Percentiles rank a stretch among this genome's conserved stretches.
Conservation (phyloP, 2,329 filamentous ascomycete species). For the Ophiostoma himal-ulmi region DNA sequence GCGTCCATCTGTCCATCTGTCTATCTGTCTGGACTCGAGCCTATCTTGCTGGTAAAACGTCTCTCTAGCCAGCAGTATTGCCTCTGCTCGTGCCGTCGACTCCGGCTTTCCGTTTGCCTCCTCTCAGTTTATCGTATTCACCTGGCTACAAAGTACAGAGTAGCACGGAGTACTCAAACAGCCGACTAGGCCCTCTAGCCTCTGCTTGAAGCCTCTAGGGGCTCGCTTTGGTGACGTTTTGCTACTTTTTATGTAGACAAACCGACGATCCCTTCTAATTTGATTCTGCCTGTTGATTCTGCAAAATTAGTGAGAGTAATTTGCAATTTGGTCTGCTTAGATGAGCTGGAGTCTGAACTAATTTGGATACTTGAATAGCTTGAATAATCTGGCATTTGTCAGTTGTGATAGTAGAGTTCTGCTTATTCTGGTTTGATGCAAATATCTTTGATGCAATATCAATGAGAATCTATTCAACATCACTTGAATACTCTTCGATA, state of each 20-base stretch:
- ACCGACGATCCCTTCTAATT: background rate
- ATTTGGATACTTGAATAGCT: too few species aligned
- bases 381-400: background rate
- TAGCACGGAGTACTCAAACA: background rate
- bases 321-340: background rate
- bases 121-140: background rate
- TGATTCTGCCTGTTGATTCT: background rate
- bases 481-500: background rate
- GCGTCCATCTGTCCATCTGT: background rate
- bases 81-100: background rate
- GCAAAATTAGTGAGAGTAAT: background rate
- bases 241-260: background rate
- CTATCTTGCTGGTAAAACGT: background rate
- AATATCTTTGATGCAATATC: too few species aligned
- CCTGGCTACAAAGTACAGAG: too few species aligned
- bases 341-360: background rate
- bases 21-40: background rate
- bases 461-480: background rate
- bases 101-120: background rate
- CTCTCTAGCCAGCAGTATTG: background rate
- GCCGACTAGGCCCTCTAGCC: background rate
- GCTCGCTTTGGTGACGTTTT: too few species aligned
- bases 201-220: too few species aligned
- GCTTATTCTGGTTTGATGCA: too few species aligned
- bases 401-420: background rate